phyloP scores from a whole-genome alignment of 2,329 filamentous ascomycete genomes.

The Drechslerella stenobrocha region DNA sequence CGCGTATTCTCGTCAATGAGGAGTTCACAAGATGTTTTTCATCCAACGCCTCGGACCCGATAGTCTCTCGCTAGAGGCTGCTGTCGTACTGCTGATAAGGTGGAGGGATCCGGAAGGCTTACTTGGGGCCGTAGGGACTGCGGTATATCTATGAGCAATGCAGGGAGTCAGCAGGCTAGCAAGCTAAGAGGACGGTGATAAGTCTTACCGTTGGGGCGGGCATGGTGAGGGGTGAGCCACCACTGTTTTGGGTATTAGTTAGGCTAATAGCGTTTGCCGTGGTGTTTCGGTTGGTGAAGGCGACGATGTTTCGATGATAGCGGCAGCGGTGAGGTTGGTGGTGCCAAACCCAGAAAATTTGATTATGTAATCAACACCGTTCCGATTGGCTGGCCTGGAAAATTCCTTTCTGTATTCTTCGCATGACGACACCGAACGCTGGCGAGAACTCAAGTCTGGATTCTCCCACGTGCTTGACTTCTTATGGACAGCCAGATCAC shows the following conservation, averaged over 20 bases:
- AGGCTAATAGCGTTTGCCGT: not conserved
- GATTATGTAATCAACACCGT: not conserved
- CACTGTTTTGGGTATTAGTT: not conserved
- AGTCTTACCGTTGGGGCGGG: not conserved
- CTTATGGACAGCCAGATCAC: too few species aligned
- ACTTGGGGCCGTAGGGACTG: conserved; percentile 52
- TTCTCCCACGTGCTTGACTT: too few species aligned
- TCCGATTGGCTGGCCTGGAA: conserved; percentile 1
- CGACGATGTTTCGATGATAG: not conserved
- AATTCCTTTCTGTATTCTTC: not conserved
- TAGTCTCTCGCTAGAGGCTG: not conserved
- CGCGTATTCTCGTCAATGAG: too few species aligned
- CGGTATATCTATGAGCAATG: conserved; percentile 20
- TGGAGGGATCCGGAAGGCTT: conserved; percentile 18
- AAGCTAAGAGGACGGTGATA: not conserved
- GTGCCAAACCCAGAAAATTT: not conserved
- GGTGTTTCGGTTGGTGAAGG: not conserved
- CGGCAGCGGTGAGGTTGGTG: not conserved
- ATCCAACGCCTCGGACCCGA: not conserved
- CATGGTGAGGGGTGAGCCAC: not conserved
- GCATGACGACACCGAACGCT: conserved; percentile 1
- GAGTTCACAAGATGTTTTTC: not conserved
- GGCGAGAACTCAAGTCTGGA: too few species aligned
- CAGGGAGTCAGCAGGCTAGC: not conserved
- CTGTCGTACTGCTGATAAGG: too few species aligned